Evolutionary conservation across 805 yeast species (phyloP).

Genomic region (Helenozyma baotianmanensis): DNA sequence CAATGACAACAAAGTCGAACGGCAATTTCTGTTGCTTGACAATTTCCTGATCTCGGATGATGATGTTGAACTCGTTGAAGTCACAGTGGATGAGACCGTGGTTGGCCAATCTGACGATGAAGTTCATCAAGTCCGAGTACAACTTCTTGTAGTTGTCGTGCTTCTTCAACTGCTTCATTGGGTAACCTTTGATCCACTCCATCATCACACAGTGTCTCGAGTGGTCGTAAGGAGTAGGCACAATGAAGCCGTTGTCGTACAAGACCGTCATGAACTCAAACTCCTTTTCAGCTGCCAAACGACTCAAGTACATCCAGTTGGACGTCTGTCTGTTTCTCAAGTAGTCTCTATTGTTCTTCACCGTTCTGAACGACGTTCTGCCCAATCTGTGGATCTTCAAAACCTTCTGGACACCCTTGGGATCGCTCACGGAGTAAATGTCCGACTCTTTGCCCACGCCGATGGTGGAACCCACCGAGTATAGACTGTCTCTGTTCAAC

Average conservation of each 20-base stretch:
- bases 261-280: slow-evolving; percentile 80
- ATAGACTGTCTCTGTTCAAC: slow-evolving; percentile 66
- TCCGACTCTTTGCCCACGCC: slow-evolving; percentile 99
- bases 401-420: slow-evolving; percentile 59
- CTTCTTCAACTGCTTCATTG: slow-evolving; percentile 77
- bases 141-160: slow-evolving; percentile 66
- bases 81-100: slow-evolving; percentile 96
- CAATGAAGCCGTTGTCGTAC: slow-evolving; percentile 69
- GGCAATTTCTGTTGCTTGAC: slow-evolving; percentile 38
- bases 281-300: slow-evolving; percentile 90
- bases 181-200: slow-evolving; percentile 87
- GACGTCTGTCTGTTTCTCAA: slow-evolving; percentile 67
- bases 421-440: slow-evolving; percentile 76
- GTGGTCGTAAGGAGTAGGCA: slow-evolving; percentile 85
- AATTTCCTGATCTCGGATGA: slow-evolving; percentile 63
- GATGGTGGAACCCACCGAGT: slow-evolving; percentile 78
- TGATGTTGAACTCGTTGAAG: slow-evolving; percentile 93
- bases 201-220: slow-evolving; percentile 90
- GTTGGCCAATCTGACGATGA: slow-evolving; percentile 77
- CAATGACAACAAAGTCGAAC: slow-evolving; percentile 82
- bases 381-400: slow-evolving; percentile 92
- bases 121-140: slow-evolving; percentile 82
- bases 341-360: slow-evolving; percentile 91
- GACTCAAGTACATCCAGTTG: slow-evolving; percentile 89
- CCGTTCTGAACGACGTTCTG: slow-evolving; percentile 87